These are phyloP conservation scores for Flueggea neowawraea DNA, from an alignment of 441 rosid genomes.

Conservation along the genomic window DNA sequence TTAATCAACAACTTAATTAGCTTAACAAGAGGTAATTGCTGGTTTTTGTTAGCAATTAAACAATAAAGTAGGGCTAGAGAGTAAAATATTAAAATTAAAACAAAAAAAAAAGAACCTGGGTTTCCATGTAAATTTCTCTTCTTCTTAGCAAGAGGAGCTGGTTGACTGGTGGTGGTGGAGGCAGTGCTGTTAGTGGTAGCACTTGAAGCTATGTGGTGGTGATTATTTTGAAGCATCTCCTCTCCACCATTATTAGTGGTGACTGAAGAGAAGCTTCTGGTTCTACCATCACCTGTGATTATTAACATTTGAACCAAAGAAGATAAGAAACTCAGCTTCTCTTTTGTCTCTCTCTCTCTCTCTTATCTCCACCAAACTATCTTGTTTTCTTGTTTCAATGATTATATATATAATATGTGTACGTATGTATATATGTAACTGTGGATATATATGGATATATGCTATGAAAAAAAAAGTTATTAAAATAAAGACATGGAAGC, in stretches of 20 bases:
- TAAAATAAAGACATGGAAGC: no score
- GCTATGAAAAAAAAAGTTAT: no score
- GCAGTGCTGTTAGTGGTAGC: slow-evolving; percentile 23
- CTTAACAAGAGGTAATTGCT: no score
- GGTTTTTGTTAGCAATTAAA: neutral
- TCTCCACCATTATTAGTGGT: slow-evolving; percentile 6
- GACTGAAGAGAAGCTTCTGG: slow-evolving; percentile 10
- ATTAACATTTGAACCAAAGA: slow-evolving; percentile 36
- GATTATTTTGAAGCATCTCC: slow-evolving; percentile 7
- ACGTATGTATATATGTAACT: no score
- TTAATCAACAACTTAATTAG: no score
- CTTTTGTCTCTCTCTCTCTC: no score
- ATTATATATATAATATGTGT: no score
- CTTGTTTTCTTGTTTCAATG: slow-evolving; percentile 15
- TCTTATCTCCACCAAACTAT: slow-evolving; percentile 19
- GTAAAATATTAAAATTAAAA: neutral
- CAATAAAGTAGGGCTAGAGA: neutral
- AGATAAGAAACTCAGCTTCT: neutral
- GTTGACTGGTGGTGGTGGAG: slow-evolving; percentile 24
- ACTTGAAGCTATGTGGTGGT: slow-evolving; percentile 6
- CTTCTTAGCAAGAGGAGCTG: slow-evolving; percentile 27
- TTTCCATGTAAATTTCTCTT: slow-evolving; percentile 55
- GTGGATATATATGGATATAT: no score
- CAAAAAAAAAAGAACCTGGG: slow-evolving; percentile 35
- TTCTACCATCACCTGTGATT: slow-evolving; percentile 36